Evolutionary conservation across 2,329 filamentous ascomycete species (phyloP), one percentile per base, ranked within the genome.

Genomic region (Nannizzia gypsea): DNA sequence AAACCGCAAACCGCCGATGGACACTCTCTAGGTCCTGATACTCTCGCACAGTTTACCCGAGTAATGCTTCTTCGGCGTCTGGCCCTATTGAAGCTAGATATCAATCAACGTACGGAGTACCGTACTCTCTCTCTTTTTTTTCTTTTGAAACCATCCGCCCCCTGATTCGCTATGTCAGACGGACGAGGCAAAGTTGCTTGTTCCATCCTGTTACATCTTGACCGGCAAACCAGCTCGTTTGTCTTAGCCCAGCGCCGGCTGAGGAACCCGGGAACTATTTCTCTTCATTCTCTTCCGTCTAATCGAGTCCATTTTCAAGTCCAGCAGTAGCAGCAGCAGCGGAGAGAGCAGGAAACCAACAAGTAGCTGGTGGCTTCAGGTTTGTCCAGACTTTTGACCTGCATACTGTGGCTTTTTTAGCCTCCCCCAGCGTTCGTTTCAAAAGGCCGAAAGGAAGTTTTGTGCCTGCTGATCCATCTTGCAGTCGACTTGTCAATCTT

Each of bases 381-480:
- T 6, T 31, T 50, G 46, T 50, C 46, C 20, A 52, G 11, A 26
- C 46, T 22, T 20, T 36, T 36, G 31, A 36, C 31, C 31, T 36
- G 31, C 31, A 36, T 36, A 42, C 38, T 54, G 48, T 54, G 48
- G 48, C 48, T 54, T 54, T 34, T 54, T 54, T 54, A 54, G 48
- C 26, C 26, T 54, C 48, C n/a, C 15, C 34, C 48, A 34, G 24
- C 15, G 4, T 26, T 31, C 48, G 48, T 34, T 34, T 54, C 26
- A 26, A 26, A 54, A 34, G 26, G 26, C 31, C 28, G 24, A 54
- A 17, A 24, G 17, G 48, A n/a, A 31, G 48, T n/a, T 17, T 31
- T 20, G 24, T 31, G 48, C 15, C 26, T 54, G 24, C 28, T 17
- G 50, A 54, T 54, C 50, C 26, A 26, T 54, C 50, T 54, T 54